Evolutionary conservation across 2,329 filamentous ascomycete species (phyloP), one percentile per base, ranked within the genome.

Genomic region (Teratosphaeria gauchensis): DNA sequence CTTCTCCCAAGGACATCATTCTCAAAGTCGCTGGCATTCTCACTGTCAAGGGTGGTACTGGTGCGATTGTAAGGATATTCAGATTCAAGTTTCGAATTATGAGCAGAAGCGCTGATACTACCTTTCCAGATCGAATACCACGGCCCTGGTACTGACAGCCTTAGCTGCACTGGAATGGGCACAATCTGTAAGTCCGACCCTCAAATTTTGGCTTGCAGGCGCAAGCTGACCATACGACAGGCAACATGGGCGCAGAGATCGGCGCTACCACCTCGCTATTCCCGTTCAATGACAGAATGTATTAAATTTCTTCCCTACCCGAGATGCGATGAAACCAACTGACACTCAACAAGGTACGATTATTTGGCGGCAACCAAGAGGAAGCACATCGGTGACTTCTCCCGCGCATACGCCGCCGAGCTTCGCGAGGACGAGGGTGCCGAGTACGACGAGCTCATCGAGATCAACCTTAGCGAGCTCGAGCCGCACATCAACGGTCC

Each of bases 401-500:
- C 94, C 57, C 87, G 90, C 66, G 73, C 80, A 42, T 97, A 96
- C 75, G 88, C 90, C 67, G 81, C 89, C 69, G 90, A 95, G 70
- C 88, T 99, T 64, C 84, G 84, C 61, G 87, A 89, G 73, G 94
- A 99, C 68, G 82, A 95, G 77, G 90, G 90, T 67, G 89, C 90
- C 66, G 86, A 97, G 77, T 99, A 97, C 76, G 94, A 99, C 76
- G 84, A 97, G 78, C 77, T 96, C 66, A 90, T 97, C 71, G 92
- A 96, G 79, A 90, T 99, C 78, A 92, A 99, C 82, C 84, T 99
- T 58, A 88, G 84, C 60, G 89, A 92, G 77, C 87, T 99, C 54
- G 94, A 99, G 82, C 94, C 94, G 66, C 90, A 97, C 75, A 91
- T 99, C 81, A 99, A 99, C 81, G 94, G 94, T 66, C 94, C 94